Base-by-base conservation (phyloP, 1,284 basidiomycete genomes). In the Ustilago trichophora region DNA sequence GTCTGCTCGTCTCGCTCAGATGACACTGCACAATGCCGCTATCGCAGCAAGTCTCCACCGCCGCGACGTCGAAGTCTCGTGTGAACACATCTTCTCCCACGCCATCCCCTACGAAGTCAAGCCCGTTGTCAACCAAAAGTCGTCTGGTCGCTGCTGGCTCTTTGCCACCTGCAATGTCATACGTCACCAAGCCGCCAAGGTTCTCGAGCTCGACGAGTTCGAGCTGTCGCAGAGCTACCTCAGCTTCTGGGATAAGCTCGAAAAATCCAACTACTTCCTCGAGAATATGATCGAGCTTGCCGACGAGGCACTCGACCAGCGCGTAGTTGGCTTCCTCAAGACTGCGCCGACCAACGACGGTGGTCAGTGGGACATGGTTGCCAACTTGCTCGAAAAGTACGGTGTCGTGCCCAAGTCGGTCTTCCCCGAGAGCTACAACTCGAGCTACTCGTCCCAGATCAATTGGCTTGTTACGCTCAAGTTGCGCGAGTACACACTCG, bases 191-290 rank as follows among this genome's bases (percentile, higher is more conserved):
- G 85, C 93, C 55, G 90, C 92, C 86, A 91, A 90, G 84, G 88
- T 89, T 79, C 86, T 95, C 72, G 90, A 90, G 76, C 84, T 98
- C 33, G 87, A 87, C 46, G 90, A 93, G 42, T 94, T 96, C 82
- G 88, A 96, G 83, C 87, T 94, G 22, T 92, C 91, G 12, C 93
- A 95, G 85, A 88, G 87, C 45, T 50, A 84, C 80, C 42, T 54
- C 9, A 36, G 35, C 18, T 29, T 73, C 41, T 73, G 52, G 52
- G 71, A 71, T 47, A 94, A 94, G 83, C 86, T 96, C 45, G 93
- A 96, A 85, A 96, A 96, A 83, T 86, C 89, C 49, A 97, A 98
- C 84, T 94, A 91, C 84, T 96, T 91, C 82, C 88, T 98, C 21
- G 94, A 98, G 83, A 84, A 89, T 41, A 87, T 90, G 54, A 91